phyloP scores from a whole-genome alignment of 208 protist species.

The Phytomonas sp. region DNA sequence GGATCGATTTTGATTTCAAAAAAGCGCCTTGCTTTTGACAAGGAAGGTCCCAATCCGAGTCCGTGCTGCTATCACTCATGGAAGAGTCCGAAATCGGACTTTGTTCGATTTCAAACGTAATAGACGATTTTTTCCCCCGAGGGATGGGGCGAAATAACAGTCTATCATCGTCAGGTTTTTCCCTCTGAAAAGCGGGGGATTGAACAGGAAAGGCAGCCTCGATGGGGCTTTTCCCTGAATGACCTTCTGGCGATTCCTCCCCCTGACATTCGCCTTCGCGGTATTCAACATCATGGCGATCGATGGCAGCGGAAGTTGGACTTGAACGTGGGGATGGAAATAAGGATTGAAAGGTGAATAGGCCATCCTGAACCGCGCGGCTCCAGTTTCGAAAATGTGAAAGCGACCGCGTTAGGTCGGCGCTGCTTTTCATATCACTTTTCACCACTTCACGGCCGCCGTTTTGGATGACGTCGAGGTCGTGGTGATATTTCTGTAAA shows the following conservation, averaged over 20 bases:
- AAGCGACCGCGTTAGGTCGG: constrained; percentile 24
- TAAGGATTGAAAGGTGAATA: background rate
- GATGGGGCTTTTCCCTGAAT: background rate
- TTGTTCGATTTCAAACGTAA: background rate
- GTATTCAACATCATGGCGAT: background rate
- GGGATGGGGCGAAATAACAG: background rate
- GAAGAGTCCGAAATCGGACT: background rate
- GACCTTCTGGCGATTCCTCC: background rate
- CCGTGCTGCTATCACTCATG: background rate
- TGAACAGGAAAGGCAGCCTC: background rate
- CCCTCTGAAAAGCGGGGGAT: background rate
- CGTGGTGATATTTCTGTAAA: constrained; percentile 40
- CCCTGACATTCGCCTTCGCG: background rate
- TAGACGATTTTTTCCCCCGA: background rate
- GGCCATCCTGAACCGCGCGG: background rate
- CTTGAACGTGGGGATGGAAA: background rate
- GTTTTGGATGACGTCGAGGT: constrained; percentile 39
- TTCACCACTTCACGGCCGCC: constrained; percentile 33
- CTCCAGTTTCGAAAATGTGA: constrained; percentile 19
- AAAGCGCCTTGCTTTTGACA: background rate
- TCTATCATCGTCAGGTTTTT: background rate
- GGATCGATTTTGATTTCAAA: background rate
- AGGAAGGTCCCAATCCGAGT: background rate
- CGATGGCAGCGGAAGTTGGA: background rate
- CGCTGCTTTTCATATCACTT: constrained; percentile 27